A percentile compares a stretch with the other conserved stretches of the same genome.
Evolutionary conservation across 2,329 filamentous ascomycete species (phyloP).

Genomic region (Fusarium napiforme): DNA sequence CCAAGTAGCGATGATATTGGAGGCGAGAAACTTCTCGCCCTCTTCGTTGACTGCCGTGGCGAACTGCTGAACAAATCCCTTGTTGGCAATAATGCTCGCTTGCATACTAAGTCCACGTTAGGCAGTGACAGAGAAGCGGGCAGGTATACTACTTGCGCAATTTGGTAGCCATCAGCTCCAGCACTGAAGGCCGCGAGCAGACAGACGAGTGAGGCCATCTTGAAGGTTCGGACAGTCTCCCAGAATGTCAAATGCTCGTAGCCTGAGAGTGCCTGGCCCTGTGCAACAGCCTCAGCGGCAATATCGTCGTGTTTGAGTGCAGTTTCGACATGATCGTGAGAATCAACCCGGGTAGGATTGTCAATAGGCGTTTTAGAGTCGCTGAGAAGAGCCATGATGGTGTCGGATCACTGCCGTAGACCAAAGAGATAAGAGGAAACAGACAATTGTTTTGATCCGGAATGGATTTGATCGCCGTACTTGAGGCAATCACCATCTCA

Average conservation of each 20-base stretch:
- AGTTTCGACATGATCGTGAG: background rate
- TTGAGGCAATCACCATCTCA: background rate
- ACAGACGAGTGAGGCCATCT: background rate
- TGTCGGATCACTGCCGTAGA: background rate
- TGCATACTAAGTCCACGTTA: constrained; percentile 12
- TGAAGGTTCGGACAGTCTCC: constrained; percentile 1
- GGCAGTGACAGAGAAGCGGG: rapidly evolving
- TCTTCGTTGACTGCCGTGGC: constrained; percentile 20
- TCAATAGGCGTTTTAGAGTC: background rate
- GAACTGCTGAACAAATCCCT: constrained; percentile 24
- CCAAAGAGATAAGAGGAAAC: background rate
- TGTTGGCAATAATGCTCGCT: constrained; percentile 30
- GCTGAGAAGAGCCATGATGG: background rate
- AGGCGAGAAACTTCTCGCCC: constrained; percentile 47
- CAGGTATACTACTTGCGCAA: background rate
- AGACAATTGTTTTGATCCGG: background rate
- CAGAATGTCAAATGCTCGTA: background rate
- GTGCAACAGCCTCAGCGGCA: background rate
- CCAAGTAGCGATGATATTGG: constrained; percentile 52
- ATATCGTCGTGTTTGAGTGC: background rate
- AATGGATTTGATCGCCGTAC: background rate
- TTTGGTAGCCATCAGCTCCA: constrained; percentile 1
- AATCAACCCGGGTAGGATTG: background rate
- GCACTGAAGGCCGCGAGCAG: background rate
- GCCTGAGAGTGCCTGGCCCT: background rate